Evolutionary conservation across 805 yeast species (phyloP).

Genomic region (Nakazawaea populi): DNA sequence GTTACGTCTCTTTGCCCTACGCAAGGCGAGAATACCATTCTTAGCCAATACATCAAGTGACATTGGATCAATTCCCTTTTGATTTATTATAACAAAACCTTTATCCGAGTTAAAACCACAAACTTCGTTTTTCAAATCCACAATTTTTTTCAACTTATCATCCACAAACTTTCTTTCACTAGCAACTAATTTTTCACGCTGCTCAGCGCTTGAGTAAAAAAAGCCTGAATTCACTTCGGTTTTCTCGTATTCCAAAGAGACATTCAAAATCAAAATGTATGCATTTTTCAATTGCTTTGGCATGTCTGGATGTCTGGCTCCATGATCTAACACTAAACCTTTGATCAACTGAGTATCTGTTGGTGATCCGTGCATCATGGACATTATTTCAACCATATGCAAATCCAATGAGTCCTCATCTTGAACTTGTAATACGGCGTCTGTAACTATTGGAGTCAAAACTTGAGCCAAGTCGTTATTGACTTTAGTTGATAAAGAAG

Average conservation of each 20-base stretch:
- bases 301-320: conserved; percentile 99
- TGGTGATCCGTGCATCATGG: conserved; percentile 91
- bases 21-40: conserved; percentile 85
- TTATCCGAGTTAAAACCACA: conserved; percentile 67
- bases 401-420: conserved; percentile 59
- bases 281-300: conserved; percentile 85
- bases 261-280: conserved; percentile 79
- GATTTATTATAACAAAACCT: conserved; percentile 92
- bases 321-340: conserved; percentile 95
- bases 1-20: conserved; percentile 98
- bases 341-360: conserved; percentile 76
- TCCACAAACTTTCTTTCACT: conserved; percentile 93
- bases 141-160: conserved; percentile 83
- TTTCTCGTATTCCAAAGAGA: conserved; percentile 93
- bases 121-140: conserved; percentile 88
- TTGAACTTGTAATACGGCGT: conserved; percentile 82
- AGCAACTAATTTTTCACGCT: conserved; percentile 89
- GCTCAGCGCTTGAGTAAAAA: conserved; percentile 91
- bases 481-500: conserved; percentile 86
- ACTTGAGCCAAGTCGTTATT: conserved; percentile 69
- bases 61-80: conserved; percentile 98
- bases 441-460: conserved; percentile 91
- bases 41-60: conserved; percentile 91
- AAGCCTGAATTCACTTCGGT: conserved; percentile 96
- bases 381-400: conserved; percentile 97